Conservation (phyloP, 2,329 filamentous ascomycete genomes). For the Lithohypha guttulata region DNA sequence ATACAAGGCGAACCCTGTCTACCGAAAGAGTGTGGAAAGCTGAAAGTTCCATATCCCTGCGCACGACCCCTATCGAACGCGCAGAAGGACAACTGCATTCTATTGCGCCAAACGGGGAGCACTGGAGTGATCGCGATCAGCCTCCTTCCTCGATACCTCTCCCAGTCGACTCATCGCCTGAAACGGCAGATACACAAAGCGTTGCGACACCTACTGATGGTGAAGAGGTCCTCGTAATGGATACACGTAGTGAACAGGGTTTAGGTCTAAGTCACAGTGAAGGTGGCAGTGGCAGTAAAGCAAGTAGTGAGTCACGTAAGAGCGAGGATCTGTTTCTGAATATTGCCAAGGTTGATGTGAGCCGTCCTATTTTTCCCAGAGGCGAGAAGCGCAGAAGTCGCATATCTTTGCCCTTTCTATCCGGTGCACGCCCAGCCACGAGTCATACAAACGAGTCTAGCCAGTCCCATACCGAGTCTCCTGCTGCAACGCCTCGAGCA, state of each 20-base stretch:
- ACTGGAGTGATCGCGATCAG: not conserved
- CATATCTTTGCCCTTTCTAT: conserved; percentile 20
- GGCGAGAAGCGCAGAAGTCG: conserved; percentile 15
- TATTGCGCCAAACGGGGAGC: not conserved
- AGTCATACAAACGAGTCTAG: not conserved
- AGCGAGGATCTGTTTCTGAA: conserved; percentile 39
- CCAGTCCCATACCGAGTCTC: not conserved
- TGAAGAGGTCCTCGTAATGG: conserved; percentile 22
- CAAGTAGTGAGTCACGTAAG: conserved; percentile 28
- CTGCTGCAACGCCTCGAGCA: not conserved
- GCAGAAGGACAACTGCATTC: not conserved
- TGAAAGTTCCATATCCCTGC: conserved; percentile 11
- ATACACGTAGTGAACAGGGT: conserved; percentile 22
- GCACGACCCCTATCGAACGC: conserved; percentile 1
- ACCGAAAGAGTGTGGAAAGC: conserved; percentile 24
- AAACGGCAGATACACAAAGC: conserved; percentile 15
- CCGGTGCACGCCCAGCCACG: not conserved
- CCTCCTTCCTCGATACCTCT: not conserved
- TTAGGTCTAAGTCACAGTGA: conserved; percentile 11
- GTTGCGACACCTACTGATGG: conserved; percentile 19
- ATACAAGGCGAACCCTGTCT: conserved; percentile 34
- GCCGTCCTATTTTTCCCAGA: conserved; percentile 8
- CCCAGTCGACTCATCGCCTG: conserved; percentile 6
- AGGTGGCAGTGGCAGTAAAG: conserved; percentile 23
- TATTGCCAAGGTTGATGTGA: conserved; percentile 33